These are phyloP conservation scores for Rhizopogon parksii DNA, from an alignment of 1,284 basidiomycete species.

Conservation along the genomic window DNA sequence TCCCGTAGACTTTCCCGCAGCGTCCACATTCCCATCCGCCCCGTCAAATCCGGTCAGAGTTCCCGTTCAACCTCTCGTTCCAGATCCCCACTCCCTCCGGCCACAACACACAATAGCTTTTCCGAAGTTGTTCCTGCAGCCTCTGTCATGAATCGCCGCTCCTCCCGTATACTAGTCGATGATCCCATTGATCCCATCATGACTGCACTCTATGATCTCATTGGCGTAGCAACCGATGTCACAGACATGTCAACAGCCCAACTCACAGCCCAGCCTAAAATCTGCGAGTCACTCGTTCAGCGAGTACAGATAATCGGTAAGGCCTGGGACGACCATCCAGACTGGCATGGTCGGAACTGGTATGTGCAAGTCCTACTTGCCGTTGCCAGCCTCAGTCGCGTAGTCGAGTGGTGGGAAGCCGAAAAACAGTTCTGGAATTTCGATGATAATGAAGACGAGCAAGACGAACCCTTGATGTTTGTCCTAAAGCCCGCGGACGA, in stretches of 20 bases:
- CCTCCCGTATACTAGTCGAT: conserved; percentile 68
- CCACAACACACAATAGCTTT: conserved; percentile 54
- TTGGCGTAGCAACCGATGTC: conserved; percentile 91
- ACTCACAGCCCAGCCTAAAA: conserved; percentile 78
- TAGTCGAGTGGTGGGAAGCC: conserved; percentile 99
- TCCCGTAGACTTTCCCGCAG: conserved; percentile 75
- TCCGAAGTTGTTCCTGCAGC: conserved; percentile 49
- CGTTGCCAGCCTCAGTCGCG: conserved; percentile 92
- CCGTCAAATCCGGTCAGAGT: conserved; percentile 67
- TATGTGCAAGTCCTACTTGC: conserved; percentile 95
- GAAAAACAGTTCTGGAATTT: conserved; percentile 99
- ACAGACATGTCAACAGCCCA: conserved; percentile 84
- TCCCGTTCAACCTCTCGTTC: conserved; percentile 97
- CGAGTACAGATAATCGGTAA: conserved; percentile 87
- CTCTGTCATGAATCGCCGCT: conserved; percentile 56
- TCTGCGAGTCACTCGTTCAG: conserved; percentile 83
- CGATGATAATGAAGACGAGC: conserved; percentile 86
- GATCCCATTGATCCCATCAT: conserved; percentile 87
- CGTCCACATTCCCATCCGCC: conserved; percentile 67
- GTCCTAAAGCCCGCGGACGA: conserved; percentile 80
- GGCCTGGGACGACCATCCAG: conserved; percentile 95
- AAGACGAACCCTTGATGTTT: conserved; percentile 84
- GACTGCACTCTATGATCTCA: conserved; percentile 86
- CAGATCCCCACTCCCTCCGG: conserved; percentile 85
- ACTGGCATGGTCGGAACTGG: conserved; percentile 98